Evolutionary conservation across 2,329 filamentous ascomycete species (phyloP).

Genomic region (Diplodia corticola): DNA sequence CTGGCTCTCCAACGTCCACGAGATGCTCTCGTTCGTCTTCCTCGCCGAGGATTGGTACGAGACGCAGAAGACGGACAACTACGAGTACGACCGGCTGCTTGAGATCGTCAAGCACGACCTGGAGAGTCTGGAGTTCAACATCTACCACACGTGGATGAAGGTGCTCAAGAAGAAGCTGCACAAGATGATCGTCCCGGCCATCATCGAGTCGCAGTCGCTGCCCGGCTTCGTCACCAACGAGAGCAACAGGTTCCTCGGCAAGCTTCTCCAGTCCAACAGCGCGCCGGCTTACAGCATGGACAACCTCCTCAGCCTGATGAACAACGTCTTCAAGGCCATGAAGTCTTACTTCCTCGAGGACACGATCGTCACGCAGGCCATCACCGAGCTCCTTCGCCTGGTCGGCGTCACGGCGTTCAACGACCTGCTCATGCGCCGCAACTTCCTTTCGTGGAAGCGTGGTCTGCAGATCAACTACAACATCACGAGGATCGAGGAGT

Average conservation of each 20-base stretch:
- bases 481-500: constrained; percentile 98
- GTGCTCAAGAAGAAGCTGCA: constrained; percentile 98
- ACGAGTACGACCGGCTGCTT: constrained; percentile 94
- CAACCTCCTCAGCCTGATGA: constrained; percentile 90
- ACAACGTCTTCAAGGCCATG: constrained; percentile 98
- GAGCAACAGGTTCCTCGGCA: constrained; percentile 96
- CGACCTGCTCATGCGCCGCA: constrained; percentile 93
- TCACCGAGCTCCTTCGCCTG: constrained; percentile 87
- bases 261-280: constrained; percentile 87
- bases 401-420: constrained; percentile 99
- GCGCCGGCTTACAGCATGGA: constrained; percentile 99
- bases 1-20: constrained; percentile 98
- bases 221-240: constrained; percentile 99
- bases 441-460: constrained; percentile 99
- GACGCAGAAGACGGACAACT: constrained; percentile 98
- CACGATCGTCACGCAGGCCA: constrained; percentile 90
- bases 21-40: constrained; percentile 99
- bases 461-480: constrained; percentile 99
- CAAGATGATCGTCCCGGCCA: constrained; percentile 99
- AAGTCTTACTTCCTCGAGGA: constrained; percentile 98
- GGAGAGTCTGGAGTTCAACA: constrained; percentile 98
- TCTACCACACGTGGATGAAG: constrained; percentile 99
- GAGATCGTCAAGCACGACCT: constrained; percentile 99
- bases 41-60: constrained; percentile 99
- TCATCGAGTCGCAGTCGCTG: constrained; percentile 97